Conservation (phyloP, 257 asterid species). For the Solanum clarkiae region DNA sequence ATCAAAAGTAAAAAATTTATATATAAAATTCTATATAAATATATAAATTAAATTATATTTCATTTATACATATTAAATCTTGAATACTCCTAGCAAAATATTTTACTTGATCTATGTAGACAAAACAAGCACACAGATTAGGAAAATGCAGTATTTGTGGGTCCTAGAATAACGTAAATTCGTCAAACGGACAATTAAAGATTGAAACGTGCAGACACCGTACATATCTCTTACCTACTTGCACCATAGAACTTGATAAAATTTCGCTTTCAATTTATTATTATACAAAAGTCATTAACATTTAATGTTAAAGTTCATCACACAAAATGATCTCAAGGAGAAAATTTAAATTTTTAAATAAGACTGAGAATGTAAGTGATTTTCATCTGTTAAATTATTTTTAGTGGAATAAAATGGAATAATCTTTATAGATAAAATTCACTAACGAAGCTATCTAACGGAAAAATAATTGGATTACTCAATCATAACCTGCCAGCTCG, state of each 20-base stretch:
- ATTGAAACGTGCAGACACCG: conserved; percentile 6
- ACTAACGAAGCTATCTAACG: neutral
- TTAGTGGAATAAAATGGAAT: neutral
- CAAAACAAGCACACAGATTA: no score
- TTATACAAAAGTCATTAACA: no score
- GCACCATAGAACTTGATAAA: neutral
- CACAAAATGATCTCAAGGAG: neutral
- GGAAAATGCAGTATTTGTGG: neutral
- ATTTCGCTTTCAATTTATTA: no score
- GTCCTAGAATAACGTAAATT: neutral
- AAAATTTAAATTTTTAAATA: no score
- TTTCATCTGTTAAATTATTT: neutral
- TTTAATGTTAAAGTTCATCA: neutral
- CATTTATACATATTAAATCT: no score
- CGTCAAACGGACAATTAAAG: neutral
- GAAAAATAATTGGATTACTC: neutral
- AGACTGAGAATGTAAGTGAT: no score
- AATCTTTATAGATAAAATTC: neutral
- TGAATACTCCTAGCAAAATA: no score
- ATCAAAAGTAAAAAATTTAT: no score
- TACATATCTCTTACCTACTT: conserved; percentile 11
- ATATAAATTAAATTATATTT: no score
- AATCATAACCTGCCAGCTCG: neutral
- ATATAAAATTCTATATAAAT: no score
- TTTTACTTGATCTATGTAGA: no score